Base-by-base conservation (phyloP, 805 yeast species). In the Wickerhamiella sergipiensis region DNA sequence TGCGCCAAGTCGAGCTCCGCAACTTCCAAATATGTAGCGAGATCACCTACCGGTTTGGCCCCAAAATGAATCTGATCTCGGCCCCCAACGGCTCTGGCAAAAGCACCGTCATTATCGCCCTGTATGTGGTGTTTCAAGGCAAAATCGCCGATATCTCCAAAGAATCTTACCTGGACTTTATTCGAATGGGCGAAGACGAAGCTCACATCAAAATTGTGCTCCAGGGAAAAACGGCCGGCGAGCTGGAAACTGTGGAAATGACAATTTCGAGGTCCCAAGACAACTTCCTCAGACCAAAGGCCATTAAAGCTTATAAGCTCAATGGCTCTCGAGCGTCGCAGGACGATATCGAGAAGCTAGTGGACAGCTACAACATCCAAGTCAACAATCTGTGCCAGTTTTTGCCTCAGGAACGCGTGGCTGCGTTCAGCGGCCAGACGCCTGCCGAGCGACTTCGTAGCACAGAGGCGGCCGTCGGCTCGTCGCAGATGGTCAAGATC, bases 1-100 rank as follows among this genome's bases (percentile, higher is more conserved):
- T 59, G 10, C 46, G 57, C 13, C 36, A 44, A 2, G 43, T 58
- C 40, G 50, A 55, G 3, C 55, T 60, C 1, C 45, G 40, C 10
- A 38, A 60, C 33, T 59, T 60, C 50, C 63, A 60, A 53, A 59
- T 59, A 15, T 55, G 60, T 23, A 43, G 40, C 2, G 52, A 54
- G 39, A 52, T 55, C 8, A 47, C 57, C 13, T 60, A 52, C 65
- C 72, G 73, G 40, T 74, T 90, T 51, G 83, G 90, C 0, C 96
- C 97, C 0, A 72, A 81, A 1, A 71, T 92, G 62, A 92, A 92
- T 62, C 79, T 92, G 81, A 84, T 92, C 52, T 83, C 92, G 49
- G 98, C 97, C 0, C 97, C 97, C 12, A 92, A 92, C 64, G 99
- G 99, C 36, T 78, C 95, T 0, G 98, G 98, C 6, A 92, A 92